Base-by-base conservation (phyloP, 2,329 filamentous ascomycete genomes). In the Apiospora koreana region DNA sequence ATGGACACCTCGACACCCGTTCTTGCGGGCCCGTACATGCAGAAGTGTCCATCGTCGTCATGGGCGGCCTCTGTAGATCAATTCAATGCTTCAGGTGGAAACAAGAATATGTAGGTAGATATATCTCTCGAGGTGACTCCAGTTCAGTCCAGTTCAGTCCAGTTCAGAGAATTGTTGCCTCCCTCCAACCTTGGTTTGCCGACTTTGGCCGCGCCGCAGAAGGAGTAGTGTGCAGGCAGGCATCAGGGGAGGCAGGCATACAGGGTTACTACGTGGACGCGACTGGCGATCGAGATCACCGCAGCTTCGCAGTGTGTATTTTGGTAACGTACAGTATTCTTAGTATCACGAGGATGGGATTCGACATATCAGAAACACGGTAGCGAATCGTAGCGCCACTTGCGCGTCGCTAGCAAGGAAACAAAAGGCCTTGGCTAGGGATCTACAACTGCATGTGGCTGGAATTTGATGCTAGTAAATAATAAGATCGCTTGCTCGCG, bases 361-460 rank as follows among this genome's bases (percentile, higher is more conserved):
- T 58, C 50, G 50, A 58, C 50, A 58, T 58, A 58, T 58, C 50
- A 58, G 50, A 58, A 58, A 58, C 50, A 35, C 28, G 28, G 50
- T 58, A 58, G 50, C 50, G 50, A 25, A 35, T 16, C 16, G 50
- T 58, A 58, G 50, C 50, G 50, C 50, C 28, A 21, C 50, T 58
- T 58, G 50, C 50, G 50, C 50, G 28, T 58, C 28, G 16, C 50
- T 58, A 58, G 50, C 50, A 58, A 35, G 25, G 50, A 58, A 58
- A 58, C 16, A 31, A 35, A 31, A 31, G 28, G 50, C 48, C 48
- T 54, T 54, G 48, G 25, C 48, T 54, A 54, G 14, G 48, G 48
- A 54, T 54, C 48, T 31, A 54, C 48, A 54, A 18, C 48, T 54
- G 48, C 48, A 21, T 54, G 48, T 31, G 48, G 48, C 48, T 31